Evolutionary conservation across 106 monocot genomes (phyloP), one percentile per base, ranked within the genome.

Genomic region (Narthecium ossifragum): DNA sequence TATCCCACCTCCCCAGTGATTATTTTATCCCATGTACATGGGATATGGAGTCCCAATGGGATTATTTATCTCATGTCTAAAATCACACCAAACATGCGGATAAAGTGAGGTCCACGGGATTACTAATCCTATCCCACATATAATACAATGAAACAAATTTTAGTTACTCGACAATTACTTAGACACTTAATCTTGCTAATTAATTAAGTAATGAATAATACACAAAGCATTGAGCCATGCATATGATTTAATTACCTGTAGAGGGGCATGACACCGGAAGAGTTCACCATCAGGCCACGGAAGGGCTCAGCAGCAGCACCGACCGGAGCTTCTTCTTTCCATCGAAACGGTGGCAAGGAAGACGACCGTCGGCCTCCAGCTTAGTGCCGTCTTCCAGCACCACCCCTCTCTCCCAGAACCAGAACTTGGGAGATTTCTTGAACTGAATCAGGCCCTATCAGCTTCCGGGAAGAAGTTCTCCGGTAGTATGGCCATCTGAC

Each of bases 401-500:
- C 3, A 93, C 60, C 0, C 93, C 93, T 3, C 34, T 46, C 27
- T 88, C 82, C 60, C 63, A 88, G 50, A 93, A 94, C 63, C 70
- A 79, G 68, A 82, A 88, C 29, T 58, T 52, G n/a, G 57, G 25
- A 1, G 85, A 63, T 56, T 67, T 82, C 64, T 73, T 53, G 60
- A 93, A 89, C 30, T 15, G 46, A 47, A 93, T 93, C 55, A 36
- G 53, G 3, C 88, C 93, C 13, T 15, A 26, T 88, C 93, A 6
- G 82, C 93, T 63, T 82, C 71, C 0, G 23, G 12, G 70, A 88
- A 88, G 80, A 93, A 93, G 43, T 77, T 75, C 17, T 83, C 93
- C 12, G 88, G 88, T 38, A 88, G 40, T 2, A 93, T 80, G n/a
- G 85, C 85, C 85, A 93, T 88, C 60, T 88, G 88, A 33, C 93